Evolutionary conservation across 2,329 filamentous ascomycete species (phyloP), one percentile per base, ranked within the genome.

Genomic region (Beauveria sp.): DNA sequence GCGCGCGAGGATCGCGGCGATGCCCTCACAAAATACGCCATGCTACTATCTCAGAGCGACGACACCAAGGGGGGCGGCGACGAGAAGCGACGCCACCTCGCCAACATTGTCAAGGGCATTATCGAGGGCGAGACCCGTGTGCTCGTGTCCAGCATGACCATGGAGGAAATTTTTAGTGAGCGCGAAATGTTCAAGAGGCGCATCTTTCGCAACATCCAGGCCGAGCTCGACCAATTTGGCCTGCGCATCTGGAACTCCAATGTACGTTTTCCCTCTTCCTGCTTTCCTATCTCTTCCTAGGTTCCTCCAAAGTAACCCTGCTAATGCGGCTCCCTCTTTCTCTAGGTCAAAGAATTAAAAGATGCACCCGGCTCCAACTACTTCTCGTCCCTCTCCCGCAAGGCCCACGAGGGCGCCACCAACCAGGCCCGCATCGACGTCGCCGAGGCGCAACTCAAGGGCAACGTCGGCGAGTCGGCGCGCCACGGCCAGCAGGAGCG

Each of bases 111-210:
- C 74, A 93, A 91, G 74, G 91, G 90, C 64, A 92, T 96, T 72
- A 95, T 96, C 67, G 90, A 96, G 73, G 91, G 91, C 64, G 91
- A 96, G 74, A 93, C 89, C 1, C 84, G 91, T 63, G 88, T 91
- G 6, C 85, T 96, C 59, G 89, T 96, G 48, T 90, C 87, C 0
- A 88, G 85, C 67, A 93, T 96, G 89, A 93, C 90, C n/a, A 93
- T 95, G 89, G 90, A 93, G 71, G 90, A 95, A 74, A 89, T 96
- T 63, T 93, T 93, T 74, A 88, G 86, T 64, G 87, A 90, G 74
- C 80, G 89, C 40, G 87, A 90, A 67, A 79, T 88, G 49, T 92
- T 92, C 79, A 91, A 93, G 78, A 83, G 82, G 66, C 86, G 88
- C 66, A 88, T 90, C 67, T 88, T 88, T 74, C 80, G 80, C 66